These are phyloP conservation scores for Mortierella hygrophila DNA, from an alignment of 192 early-diverging fungal genomes.

Conservation along the genomic window DNA sequence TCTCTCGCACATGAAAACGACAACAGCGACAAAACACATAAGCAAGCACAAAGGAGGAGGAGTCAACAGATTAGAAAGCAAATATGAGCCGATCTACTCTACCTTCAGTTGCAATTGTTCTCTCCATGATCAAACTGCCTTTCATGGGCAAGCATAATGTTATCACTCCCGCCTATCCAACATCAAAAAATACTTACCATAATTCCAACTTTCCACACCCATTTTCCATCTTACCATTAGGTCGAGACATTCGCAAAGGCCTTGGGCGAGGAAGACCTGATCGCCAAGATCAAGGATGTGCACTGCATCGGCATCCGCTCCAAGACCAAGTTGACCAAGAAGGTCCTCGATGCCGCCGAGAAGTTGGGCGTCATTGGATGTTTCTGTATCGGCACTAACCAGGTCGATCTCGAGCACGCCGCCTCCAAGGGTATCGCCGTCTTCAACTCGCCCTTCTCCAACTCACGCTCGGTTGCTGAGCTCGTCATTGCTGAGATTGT, in stretches of 20 bases:
- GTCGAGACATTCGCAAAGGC: constrained; percentile 93
- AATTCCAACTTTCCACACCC: neutral
- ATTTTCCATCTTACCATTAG: constrained; percentile 36
- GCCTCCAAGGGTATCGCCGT: constrained; percentile 91
- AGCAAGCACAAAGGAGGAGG: neutral
- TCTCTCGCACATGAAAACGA: neutral
- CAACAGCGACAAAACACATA: neutral
- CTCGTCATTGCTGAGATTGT: constrained; percentile 96
- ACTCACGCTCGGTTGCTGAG: constrained; percentile 96
- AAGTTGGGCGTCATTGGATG: constrained; percentile 69
- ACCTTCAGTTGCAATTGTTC: neutral
- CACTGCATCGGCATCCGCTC: constrained; percentile 96
- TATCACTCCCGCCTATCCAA: neutral
- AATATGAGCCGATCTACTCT: neutral
- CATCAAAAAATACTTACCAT: neutral
- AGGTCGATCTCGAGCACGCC: constrained; percentile 90
- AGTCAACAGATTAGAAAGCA: neutral
- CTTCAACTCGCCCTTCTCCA: constrained; percentile 99
- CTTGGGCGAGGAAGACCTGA: constrained; percentile 86
- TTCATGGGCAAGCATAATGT: neutral
- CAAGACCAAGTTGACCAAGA: constrained; percentile 95
- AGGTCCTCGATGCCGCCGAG: constrained; percentile 89
- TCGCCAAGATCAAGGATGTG: constrained; percentile 94
- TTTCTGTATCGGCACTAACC: constrained; percentile 63
- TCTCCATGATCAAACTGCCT: neutral